Conservation (phyloP, 106 monocot species). For the Allium fistulosum region DNA sequence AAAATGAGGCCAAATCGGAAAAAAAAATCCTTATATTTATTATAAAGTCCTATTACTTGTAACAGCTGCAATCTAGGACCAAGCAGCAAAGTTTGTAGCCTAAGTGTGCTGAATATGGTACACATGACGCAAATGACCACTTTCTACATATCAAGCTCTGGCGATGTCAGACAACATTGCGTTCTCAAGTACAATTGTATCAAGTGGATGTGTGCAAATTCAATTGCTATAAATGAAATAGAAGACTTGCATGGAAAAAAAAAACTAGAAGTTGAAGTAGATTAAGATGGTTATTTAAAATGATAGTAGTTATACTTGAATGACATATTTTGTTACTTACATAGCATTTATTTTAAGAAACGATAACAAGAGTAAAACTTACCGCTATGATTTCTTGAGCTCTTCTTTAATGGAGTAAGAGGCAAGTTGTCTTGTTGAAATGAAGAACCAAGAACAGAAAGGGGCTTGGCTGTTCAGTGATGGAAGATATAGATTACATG, state of each 20-base stretch:
- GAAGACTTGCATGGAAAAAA: not conserved
- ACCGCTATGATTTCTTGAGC: not conserved
- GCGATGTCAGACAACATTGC: not conserved
- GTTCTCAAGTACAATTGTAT: not conserved
- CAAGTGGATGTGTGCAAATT: not conserved
- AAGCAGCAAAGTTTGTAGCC: not conserved
- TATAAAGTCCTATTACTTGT: too few relatives aligned
- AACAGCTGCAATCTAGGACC: not conserved
- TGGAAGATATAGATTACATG: slow-evolving; percentile 1
- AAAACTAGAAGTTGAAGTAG: not conserved
- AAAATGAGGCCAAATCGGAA: too few relatives aligned
- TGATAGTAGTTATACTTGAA: too few relatives aligned
- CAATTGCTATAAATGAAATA: not conserved
- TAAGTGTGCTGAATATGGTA: not conserved
- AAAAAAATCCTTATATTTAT: too few relatives aligned
- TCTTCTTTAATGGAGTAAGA: not conserved
- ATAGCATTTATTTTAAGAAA: too few relatives aligned
- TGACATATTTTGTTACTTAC: too few relatives aligned
- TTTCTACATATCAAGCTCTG: not conserved
- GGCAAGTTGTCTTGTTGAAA: slow-evolving; percentile 15
- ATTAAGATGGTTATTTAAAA: too few relatives aligned
- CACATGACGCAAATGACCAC: not conserved
- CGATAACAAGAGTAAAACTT: not conserved
- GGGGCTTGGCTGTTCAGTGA: slow-evolving; percentile 38
- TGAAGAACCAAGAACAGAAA: slow-evolving; percentile 58